A percentile compares a stretch with the other conserved stretches of the same genome.
phyloP scores from a whole-genome alignment of 2,329 filamentous ascomycete genomes.

The Paecilomyces sp. region DNA sequence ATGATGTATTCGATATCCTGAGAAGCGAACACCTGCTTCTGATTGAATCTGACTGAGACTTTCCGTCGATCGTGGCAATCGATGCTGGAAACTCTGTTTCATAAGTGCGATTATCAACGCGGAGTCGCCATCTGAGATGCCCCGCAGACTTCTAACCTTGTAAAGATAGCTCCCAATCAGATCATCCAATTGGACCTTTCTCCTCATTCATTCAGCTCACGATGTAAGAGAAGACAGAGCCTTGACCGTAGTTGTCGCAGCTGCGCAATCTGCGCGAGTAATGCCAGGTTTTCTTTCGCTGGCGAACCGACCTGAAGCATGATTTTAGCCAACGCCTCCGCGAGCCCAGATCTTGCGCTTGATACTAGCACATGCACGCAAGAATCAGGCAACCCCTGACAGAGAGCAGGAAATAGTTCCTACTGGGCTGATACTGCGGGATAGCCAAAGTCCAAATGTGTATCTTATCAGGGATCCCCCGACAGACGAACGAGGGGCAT shows the following conservation, averaged over 20 bases:
- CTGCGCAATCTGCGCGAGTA: background rate
- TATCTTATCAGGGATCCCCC: constrained; percentile 8
- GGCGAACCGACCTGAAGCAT: background rate
- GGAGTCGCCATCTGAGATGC: background rate
- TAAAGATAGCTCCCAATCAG: background rate
- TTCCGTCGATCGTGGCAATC: background rate
- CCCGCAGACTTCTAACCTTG: background rate
- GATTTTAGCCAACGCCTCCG: background rate
- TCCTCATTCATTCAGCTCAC: background rate
- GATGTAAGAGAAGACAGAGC: background rate
- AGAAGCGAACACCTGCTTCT: background rate
- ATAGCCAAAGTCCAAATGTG: constrained; percentile 3
- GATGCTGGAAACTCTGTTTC: background rate
- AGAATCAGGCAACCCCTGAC: background rate
- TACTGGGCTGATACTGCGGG: constrained; percentile 1
- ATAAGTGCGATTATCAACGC: background rate
- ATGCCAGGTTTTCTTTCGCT: background rate
- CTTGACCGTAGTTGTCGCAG: background rate
- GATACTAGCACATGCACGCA: background rate
- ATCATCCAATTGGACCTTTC: background rate
- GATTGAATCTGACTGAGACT: background rate
- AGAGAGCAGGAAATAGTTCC: background rate
- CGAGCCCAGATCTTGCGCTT: background rate
- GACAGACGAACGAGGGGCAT: background rate
- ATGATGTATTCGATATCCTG: background rate